Evolutionary conservation across 73 alveolate species (phyloP), one percentile per base, ranked within the genome.

Genomic region (Paramecium sexaurelia): DNA sequence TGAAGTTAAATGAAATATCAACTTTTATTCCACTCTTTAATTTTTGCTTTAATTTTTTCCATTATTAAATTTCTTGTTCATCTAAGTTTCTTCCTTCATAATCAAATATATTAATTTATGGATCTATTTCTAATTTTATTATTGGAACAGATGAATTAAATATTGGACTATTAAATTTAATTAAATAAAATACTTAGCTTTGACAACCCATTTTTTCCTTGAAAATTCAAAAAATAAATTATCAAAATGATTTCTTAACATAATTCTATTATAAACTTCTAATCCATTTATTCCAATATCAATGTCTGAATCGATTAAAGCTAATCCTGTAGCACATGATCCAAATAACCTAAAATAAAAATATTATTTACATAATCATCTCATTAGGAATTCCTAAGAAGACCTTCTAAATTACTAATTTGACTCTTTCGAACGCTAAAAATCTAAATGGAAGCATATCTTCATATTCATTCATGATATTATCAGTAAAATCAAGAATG

Each of bases 301-400:
- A 5, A 88, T 88, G 27, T 88, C 94, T 7, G 91, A 68, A 67
- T 75, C 87, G 1, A 82, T 43, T 35, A 88, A 71, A 39, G 94
- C 85, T 41, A 88, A 27, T 26, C 94, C 94, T 11, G 94, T 88
- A 6, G 91, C 94, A 88, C 94, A 88, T 2, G 91, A 69, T 3
- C 94, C 94, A 43, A 69, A 88, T 1, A 88, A 27, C 55, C 73
- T 78, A 45, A 78, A 29, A 20, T 26, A 11, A 11, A 8, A 24
- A 0, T 0, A 15, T 33, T 11, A 71, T 41, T 3, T 29, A 39
- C 40, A 20, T 78, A 10, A 78, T 45, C 71, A 41, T 78, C 13
- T 26, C 71, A 78, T 41, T 26, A 41, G 83, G 83, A 61, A 61
- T 61, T 10, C 83, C 83, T 29, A 29, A 61, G 26, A 61, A 61